Conservation (phyloP, 768 basidiomycete species). For the Symmetrospora coprosmae region DNA sequence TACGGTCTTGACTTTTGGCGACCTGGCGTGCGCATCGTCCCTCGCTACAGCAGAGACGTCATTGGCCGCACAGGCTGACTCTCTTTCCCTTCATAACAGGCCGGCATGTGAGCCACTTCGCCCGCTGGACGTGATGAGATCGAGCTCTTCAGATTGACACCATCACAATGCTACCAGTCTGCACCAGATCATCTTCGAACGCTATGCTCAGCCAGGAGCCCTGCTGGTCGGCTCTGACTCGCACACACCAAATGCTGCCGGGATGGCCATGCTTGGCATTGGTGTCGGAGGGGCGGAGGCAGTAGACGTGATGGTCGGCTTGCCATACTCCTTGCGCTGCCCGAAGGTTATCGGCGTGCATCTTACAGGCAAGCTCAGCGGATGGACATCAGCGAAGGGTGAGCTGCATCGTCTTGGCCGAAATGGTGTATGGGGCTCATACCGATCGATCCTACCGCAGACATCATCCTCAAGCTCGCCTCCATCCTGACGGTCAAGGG, state of each 20-base stretch:
- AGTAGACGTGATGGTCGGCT: slow-evolving; percentile 95
- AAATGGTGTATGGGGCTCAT: too few relatives aligned
- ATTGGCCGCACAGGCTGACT: too few relatives aligned
- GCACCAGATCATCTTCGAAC: slow-evolving; percentile 89
- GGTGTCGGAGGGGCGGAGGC: slow-evolving; percentile 64
- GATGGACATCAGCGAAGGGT: slow-evolving; percentile 92
- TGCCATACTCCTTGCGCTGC: slow-evolving; percentile 92
- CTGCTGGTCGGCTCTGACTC: slow-evolving; percentile 53
- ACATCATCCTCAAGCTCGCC: slow-evolving; percentile 78
- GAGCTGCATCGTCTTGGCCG: background rate
- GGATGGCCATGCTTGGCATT: slow-evolving; percentile 85
- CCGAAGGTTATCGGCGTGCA: slow-evolving; percentile 52
- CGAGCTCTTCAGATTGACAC: slow-evolving; percentile 95
- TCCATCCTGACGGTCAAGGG: slow-evolving; percentile 88
- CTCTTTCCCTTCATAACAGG: too few relatives aligned
- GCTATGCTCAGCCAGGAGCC: too few relatives aligned
- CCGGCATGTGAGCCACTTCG: background rate
- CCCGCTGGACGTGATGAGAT: slow-evolving; percentile 36
- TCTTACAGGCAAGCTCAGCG: slow-evolving; percentile 69
- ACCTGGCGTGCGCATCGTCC: slow-evolving; percentile 97
- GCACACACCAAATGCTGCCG: slow-evolving; percentile 95
- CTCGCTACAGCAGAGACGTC: too few relatives aligned
- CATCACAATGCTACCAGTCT: slow-evolving; percentile 68
- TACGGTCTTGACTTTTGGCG: slow-evolving; percentile 99
- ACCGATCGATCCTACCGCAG: too few relatives aligned